Conservation (phyloP, 2,329 filamentous ascomycete species). For the Monosporascus sp. region DNA sequence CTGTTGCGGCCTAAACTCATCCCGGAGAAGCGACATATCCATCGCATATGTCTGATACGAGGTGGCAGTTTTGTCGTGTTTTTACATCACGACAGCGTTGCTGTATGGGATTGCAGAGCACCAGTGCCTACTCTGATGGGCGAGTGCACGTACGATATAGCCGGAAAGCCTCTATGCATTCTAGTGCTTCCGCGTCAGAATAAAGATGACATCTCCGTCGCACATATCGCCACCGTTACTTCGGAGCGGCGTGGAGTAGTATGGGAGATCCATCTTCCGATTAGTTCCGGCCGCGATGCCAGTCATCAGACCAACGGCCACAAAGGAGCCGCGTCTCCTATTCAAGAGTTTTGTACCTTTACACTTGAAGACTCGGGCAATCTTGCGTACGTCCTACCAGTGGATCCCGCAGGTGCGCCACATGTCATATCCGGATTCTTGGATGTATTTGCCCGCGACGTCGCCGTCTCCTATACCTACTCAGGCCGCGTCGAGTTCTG, state of each 20-base stretch:
- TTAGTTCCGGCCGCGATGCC: constrained; percentile 18
- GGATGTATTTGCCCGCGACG: constrained; percentile 79
- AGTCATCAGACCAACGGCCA: constrained; percentile 26
- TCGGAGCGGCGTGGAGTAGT: constrained; percentile 73
- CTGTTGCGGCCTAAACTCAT: constrained; percentile 65
- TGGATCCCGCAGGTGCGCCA: constrained; percentile 76
- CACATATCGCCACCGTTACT: constrained; percentile 76
- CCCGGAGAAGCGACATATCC: constrained; percentile 63
- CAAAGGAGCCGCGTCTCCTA: constrained; percentile 24
- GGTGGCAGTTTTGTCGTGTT: constrained; percentile 79
- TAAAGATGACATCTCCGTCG: constrained; percentile 47
- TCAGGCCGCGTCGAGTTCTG: constrained; percentile 74
- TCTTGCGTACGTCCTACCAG: constrained; percentile 65
- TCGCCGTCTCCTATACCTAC: constrained; percentile 78
- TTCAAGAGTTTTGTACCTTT: constrained; percentile 68
- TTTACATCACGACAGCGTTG: constrained; percentile 63
- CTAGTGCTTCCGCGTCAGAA: constrained; percentile 64
- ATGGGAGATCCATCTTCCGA: constrained; percentile 68
- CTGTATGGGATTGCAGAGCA: constrained; percentile 72
- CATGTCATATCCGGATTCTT: constrained; percentile 71
- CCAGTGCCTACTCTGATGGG: constrained; percentile 54
- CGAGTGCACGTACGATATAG: constrained; percentile 50
- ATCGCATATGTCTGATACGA: constrained; percentile 71
- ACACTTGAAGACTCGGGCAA: constrained; percentile 55
- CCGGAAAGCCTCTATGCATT: constrained; percentile 73